Evolutionary conservation across 768 basidiomycete species (phyloP).

Genomic region (Boletus rufocinnamomeus): DNA sequence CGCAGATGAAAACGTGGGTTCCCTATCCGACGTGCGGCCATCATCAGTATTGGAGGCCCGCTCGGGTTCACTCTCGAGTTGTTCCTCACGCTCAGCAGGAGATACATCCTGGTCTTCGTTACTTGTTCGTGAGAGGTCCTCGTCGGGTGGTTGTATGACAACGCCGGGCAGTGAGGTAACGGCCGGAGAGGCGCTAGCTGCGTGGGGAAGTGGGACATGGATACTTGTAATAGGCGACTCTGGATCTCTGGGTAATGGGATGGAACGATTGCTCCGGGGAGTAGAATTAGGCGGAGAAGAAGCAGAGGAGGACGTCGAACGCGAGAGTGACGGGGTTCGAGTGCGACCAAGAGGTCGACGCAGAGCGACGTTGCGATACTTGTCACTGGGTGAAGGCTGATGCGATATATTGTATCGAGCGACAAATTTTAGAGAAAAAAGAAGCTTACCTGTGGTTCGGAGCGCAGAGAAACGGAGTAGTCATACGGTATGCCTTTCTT

Average conservation of each 20-base stretch:
- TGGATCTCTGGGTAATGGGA: constrained; percentile 40
- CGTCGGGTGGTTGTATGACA: constrained; percentile 24
- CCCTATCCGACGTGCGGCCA: constrained; percentile 35
- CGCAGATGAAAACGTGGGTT: constrained; percentile 76
- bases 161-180: constrained; percentile 31
- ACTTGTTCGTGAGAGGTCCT: constrained; percentile 16
- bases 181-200: constrained; percentile 51
- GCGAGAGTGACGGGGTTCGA: constrained; percentile 68
- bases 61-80: constrained; percentile 26
- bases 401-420: background rate
- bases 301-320: constrained; percentile 51
- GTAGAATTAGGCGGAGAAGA: constrained; percentile 68
- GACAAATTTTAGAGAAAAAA: background rate
- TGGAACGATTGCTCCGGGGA: constrained; percentile 56
- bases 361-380: constrained; percentile 62
- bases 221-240: constrained; percentile 51
- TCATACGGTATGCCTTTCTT: constrained; percentile 51
- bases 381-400: constrained; percentile 64
- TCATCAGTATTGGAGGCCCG: constrained; percentile 26
- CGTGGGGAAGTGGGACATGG: constrained; percentile 53
- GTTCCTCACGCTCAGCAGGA: constrained; percentile 6
- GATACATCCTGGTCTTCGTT: constrained; percentile 15
- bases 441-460: constrained; percentile 57
- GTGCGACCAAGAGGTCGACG: constrained; percentile 52
- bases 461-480: constrained; percentile 58